Percentiles rank a stretch among this genome's conserved stretches.
Evolutionary conservation across 148 eudicot species (phyloP).

Genomic region (Hydrangea macrophylla): DNA sequence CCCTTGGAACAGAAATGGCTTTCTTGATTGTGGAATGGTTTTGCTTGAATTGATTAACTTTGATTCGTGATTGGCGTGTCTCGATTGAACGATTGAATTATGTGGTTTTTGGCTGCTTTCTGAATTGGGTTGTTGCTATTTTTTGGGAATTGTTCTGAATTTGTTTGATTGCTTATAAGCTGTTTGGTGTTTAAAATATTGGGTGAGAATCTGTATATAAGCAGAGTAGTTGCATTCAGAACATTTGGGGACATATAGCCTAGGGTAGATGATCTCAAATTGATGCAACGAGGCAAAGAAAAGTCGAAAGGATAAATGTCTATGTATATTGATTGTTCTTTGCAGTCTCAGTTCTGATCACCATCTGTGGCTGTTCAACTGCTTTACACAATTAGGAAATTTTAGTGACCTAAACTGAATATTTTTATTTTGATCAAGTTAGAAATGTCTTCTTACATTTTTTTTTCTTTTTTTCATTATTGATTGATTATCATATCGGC

Average conservation of each 20-base stretch:
- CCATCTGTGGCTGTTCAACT: background rate
- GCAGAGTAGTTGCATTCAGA: background rate
- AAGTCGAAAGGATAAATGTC: background rate
- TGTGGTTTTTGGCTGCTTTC: background rate
- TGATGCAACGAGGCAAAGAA: background rate
- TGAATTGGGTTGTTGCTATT: background rate
- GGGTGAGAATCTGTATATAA: background rate
- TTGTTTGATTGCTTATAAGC: too few relatives aligned
- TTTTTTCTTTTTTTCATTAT: background rate
- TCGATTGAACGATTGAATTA: background rate
- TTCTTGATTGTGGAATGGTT: background rate
- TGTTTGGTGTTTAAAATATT: background rate
- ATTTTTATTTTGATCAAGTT: too few relatives aligned
- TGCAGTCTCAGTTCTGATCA: background rate
- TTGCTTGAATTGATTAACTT: constrained; percentile 1
- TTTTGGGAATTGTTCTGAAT: too few relatives aligned
- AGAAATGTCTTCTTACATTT: background rate
- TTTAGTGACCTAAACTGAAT: background rate
- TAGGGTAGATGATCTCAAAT: background rate
- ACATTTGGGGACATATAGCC: background rate
- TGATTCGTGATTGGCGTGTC: background rate
- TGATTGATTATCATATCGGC: background rate
- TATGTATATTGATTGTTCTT: background rate
- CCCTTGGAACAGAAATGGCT: background rate
- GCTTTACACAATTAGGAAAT: background rate